Evolutionary conservation across 179 eudicot species (phyloP).

Genomic region (Actinidia chinensis): DNA sequence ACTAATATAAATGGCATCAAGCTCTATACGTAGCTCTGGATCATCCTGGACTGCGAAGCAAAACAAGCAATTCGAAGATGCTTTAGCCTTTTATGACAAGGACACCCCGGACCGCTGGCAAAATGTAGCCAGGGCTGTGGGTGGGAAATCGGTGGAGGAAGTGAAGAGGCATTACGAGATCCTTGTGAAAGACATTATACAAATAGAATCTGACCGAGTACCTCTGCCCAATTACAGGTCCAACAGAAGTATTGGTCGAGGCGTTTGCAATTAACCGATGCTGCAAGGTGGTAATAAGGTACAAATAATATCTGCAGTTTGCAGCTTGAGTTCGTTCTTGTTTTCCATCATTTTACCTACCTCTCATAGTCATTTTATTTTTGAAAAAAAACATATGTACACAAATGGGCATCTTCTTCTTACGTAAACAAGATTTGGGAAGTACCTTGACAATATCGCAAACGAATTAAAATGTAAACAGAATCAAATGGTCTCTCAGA

Average conservation of each 20-base stretch:
- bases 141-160: conserved; percentile 78
- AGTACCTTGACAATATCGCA: too few relatives aligned
- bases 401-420: background rate
- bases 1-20: conserved; percentile 48
- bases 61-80: conserved; percentile 90
- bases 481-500: background rate
- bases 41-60: conserved; percentile 72
- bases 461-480: too few relatives aligned
- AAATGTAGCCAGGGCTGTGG: conserved; percentile 73
- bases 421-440: too few relatives aligned
- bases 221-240: conserved; percentile 49
- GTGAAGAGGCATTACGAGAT: conserved; percentile 69
- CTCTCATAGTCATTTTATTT: background rate
- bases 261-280: conserved; percentile 48
- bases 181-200: conserved; percentile 63
- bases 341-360: background rate
- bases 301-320: background rate
- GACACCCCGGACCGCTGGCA: conserved; percentile 94
- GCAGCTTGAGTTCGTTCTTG: background rate
- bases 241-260: conserved; percentile 26
- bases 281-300: background rate
- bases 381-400: background rate
- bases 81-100: conserved; percentile 71
- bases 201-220: conserved; percentile 68
- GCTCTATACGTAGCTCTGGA: conserved; percentile 41